Conservation (phyloP, 139 green algal species). For the Trebouxia sp. region DNA sequence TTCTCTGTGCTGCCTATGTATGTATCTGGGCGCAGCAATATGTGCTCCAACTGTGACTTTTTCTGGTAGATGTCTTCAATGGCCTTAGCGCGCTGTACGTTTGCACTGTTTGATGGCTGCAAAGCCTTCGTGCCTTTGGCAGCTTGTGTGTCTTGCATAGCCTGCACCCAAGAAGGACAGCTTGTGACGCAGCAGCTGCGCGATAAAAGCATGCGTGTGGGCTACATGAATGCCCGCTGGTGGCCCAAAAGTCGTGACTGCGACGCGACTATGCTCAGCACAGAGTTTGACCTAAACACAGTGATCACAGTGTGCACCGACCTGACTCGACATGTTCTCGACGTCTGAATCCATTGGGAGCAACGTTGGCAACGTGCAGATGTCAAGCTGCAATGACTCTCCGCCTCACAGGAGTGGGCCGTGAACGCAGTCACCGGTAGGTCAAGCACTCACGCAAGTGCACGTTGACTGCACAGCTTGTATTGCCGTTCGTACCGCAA, state of each 20-base stretch:
- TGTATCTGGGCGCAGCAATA: slow-evolving; percentile 97
- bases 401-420: too few species aligned
- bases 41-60: slow-evolving; percentile 97
- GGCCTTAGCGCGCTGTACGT: not conserved
- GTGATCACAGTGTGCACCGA: not conserved
- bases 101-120: not conserved
- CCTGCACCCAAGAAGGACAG: not conserved
- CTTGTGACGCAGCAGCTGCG: too few species aligned
- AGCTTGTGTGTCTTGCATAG: not conserved
- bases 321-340: not conserved
- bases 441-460: too few species aligned
- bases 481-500: too few species aligned
- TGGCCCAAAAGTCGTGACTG: too few species aligned
- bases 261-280: too few species aligned
- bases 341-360: not conserved
- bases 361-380: too few species aligned
- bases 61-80: slow-evolving; percentile 99
- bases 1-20: slow-evolving; percentile 94
- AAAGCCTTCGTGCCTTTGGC: not conserved
- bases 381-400: too few species aligned
- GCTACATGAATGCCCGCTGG: too few species aligned
- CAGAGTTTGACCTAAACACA: not conserved
- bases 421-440: too few species aligned
- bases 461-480: too few species aligned
- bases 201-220: too few species aligned